These are phyloP conservation scores for Geopyxis carbonaria DNA, from an alignment of 495 filamentous ascomycete genomes.

Conservation along the genomic window DNA sequence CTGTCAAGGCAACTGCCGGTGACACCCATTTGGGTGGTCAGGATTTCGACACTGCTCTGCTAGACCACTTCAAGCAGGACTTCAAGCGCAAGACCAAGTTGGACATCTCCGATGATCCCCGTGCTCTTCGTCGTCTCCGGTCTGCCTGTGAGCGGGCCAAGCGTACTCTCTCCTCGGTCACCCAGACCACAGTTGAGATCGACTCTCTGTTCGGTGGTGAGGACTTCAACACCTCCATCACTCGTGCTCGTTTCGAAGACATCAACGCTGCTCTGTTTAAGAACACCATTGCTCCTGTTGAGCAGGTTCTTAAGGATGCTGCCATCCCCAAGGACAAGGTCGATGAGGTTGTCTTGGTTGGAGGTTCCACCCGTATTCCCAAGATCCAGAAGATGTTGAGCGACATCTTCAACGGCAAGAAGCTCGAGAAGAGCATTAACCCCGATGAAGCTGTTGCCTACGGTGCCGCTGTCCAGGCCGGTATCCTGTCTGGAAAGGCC, in stretches of 20 bases:
- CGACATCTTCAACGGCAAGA: constrained; percentile 99
- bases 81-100: constrained; percentile 80
- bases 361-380: constrained; percentile 98
- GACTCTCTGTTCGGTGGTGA: constrained; percentile 96
- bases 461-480: constrained; percentile 95
- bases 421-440: constrained; percentile 99
- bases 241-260: constrained; percentile 98
- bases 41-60: constrained; percentile 95
- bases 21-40: constrained; percentile 98
- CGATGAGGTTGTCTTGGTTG: constrained; percentile 95
- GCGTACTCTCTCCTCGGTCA: constrained; percentile 90
- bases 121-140: constrained; percentile 91
- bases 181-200: constrained; percentile 96
- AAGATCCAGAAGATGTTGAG: constrained; percentile 95
- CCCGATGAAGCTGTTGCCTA: constrained; percentile 98
- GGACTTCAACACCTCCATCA: constrained; percentile 97
- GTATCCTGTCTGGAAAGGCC: constrained; percentile 93
- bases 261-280: constrained; percentile 94
- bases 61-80: constrained; percentile 89
- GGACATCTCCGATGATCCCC: constrained; percentile 73
- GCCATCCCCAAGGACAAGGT: constrained; percentile 86
- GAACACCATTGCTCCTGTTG: constrained; percentile 91
- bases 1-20: constrained; percentile 95
- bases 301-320: constrained; percentile 95
- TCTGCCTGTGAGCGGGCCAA: constrained; percentile 99